phyloP scores from a whole-genome alignment of 768 basidiomycete genomes.

The Trichaptum fuscoviolaceum region DNA sequence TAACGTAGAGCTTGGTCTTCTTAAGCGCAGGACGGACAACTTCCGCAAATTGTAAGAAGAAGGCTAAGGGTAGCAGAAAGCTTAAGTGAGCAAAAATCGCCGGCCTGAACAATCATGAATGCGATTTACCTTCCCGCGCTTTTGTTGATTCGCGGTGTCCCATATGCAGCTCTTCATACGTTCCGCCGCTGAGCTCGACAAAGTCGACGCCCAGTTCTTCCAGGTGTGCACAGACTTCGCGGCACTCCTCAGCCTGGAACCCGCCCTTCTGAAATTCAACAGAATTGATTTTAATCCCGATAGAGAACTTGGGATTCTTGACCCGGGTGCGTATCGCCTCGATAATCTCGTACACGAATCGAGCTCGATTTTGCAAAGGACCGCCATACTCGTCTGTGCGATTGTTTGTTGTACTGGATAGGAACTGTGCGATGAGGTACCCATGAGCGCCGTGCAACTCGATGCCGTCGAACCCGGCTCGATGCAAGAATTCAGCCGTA shows the following conservation, averaged over 20 bases:
- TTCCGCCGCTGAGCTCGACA: conserved; percentile 37
- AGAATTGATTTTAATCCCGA: conserved; percentile 31
- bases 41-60: conserved; percentile 28
- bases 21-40: conserved; percentile 20
- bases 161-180: conserved; percentile 23
- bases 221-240: conserved; percentile 24
- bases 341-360: conserved; percentile 57
- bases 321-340: neutral
- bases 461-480: conserved; percentile 55
- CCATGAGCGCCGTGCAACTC: conserved; percentile 76
- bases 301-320: conserved; percentile 16
- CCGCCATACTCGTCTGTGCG: conserved; percentile 74
- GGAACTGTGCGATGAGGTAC: conserved; percentile 64
- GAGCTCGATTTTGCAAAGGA: conserved; percentile 64
- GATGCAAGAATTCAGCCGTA: conserved; percentile 3
- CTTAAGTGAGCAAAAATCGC: no score
- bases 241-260: conserved; percentile 28
- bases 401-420: conserved; percentile 70
- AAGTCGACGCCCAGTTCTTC: conserved; percentile 32
- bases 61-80: conserved; percentile 21
- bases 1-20: conserved; percentile 23
- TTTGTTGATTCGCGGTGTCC: neutral
- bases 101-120: no score
- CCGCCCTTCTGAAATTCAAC: conserved; percentile 25
- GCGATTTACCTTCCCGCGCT: no score